Base-by-base conservation (phyloP, 2,329 filamentous ascomycete genomes). In the Monilinia laxa region DNA sequence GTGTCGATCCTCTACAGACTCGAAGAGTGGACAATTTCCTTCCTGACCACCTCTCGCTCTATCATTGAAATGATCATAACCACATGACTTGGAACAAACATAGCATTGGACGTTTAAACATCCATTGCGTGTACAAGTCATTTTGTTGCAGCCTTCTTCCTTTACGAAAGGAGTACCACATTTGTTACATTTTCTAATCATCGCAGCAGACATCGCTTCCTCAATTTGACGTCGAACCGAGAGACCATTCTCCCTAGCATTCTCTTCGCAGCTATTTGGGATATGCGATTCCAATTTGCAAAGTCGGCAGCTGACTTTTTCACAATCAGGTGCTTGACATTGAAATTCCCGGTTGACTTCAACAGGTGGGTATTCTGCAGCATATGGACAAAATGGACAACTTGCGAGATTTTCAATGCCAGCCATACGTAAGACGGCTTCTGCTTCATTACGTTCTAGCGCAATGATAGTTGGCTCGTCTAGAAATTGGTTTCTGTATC, bases 341-440 rank as follows among this genome's bases (percentile, higher is more conserved):
- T 82, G 81, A 70, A 96, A 96, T 73, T 93, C 90, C 68, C 83
- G 87, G 75, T 94, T 84, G 23, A 85, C 78, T 23, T 90, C 85
- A 1, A 90, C 78, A 0, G 90, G 85, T 0, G 85, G 86, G 70
- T 87, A 90, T 68, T 92, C 89, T 45, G 87, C 90, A 53, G 90
- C 91, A 79, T 86, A 96, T 28, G 90, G 87, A 76, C 92, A 96
- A 74, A 93, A 95, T 0, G 92, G 91, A 71, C 92, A 96, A 42
- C 84, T 86, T 42, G 85, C 90, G 1, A 96, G 83, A 68, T 88
- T 86, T 52, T 92, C 87, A 47, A 96, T 83, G 0, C 83, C 85
- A 0, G 91, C 90, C 68, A 85, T 80, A n/a, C 85, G 84, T 51
- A 96, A 80, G 31, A 86, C 84, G 23, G 88, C 83, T 72, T 90